Conservation (phyloP, 345 rosid species). For the Syzygium grande region DNA sequence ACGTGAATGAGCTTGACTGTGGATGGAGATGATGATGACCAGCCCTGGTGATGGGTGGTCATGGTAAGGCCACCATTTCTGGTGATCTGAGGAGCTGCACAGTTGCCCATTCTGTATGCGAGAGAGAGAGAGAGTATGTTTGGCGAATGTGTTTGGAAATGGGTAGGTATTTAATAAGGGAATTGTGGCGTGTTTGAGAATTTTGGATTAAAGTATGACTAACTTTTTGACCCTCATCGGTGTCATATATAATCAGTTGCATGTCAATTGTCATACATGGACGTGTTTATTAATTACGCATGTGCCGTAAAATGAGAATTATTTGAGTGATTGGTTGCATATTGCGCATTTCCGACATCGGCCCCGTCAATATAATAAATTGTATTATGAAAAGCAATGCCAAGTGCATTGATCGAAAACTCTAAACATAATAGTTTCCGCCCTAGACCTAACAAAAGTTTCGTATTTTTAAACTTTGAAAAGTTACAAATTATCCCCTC, state of each 20-base stretch:
- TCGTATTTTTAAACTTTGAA: not conserved
- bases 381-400: not conserved
- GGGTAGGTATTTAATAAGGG: not conserved
- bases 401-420: not conserved
- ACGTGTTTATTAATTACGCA: not conserved
- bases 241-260: not conserved
- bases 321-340: not conserved
- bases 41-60: not conserved
- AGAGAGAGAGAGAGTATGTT: not conserved
- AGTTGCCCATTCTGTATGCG: not conserved
- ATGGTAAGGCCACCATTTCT: too few relatives aligned
- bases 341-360: not conserved
- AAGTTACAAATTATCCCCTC: not conserved
- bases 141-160: not conserved
- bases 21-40: constrained; percentile 8
- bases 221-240: not conserved
- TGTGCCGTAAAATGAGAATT: not conserved
- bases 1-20: constrained; percentile 20
- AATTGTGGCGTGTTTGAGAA: not conserved
- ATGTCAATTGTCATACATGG: not conserved
- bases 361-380: not conserved
- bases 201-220: not conserved
- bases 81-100: not conserved
- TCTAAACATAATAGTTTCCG: too few relatives aligned
- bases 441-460: too few relatives aligned